Base-by-base conservation (phyloP, 2,329 filamentous ascomycete species). In the Neopestalotiopsis sp. region DNA sequence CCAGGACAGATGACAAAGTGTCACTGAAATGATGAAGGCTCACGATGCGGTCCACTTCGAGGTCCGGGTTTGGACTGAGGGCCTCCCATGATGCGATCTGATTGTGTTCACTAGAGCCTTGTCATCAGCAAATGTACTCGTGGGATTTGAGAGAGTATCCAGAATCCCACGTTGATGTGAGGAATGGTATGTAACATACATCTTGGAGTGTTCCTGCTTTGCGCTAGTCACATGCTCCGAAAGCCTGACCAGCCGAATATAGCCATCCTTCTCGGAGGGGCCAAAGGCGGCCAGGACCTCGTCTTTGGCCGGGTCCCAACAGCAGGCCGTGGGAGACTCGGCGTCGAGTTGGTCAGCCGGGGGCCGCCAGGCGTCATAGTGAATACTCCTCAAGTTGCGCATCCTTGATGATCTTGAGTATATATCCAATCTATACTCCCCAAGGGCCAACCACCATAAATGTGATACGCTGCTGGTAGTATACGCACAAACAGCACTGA, bases 81-180 rank as follows among this genome's bases (percentile, higher is more conserved):
- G 94, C 93, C 83, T 97, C 93, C 96, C 96, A 99, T 52, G 92
- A 93, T 68, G 94, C 92, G 75, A 98, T 90, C 69, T 79, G 67
- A 61, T 73, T 72, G 61, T 69, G 71, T 12, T 62, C 61, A 52
- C 69, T 70, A 56, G 4, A 57, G 40, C 30, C n/a, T 17, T 3
- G 61, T 14, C 24, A 17, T 59, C 13, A 59, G 57, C 30, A 34
- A 59, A 14, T 14, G 30, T 24, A 17, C 24, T 34, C 12, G 57
- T 9, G 24, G 14, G 57, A 28, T 59, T 59, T 14, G 9, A 20
- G 14, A 59, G n/a, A 30, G 1, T 30, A 10, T n/a, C 17, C 6
- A 14, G 13, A 58, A 24, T 14, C 7, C 60, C 45, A 49, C 24
- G 59, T 34, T 40, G 69, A 61, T 32, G 40, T 10, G 12, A 20